A percentile compares a stretch with the other conserved stretches of the same genome.
Evolutionary conservation across 2,329 filamentous ascomycete species (phyloP).

Genomic region (Neofusicoccum ribis): DNA sequence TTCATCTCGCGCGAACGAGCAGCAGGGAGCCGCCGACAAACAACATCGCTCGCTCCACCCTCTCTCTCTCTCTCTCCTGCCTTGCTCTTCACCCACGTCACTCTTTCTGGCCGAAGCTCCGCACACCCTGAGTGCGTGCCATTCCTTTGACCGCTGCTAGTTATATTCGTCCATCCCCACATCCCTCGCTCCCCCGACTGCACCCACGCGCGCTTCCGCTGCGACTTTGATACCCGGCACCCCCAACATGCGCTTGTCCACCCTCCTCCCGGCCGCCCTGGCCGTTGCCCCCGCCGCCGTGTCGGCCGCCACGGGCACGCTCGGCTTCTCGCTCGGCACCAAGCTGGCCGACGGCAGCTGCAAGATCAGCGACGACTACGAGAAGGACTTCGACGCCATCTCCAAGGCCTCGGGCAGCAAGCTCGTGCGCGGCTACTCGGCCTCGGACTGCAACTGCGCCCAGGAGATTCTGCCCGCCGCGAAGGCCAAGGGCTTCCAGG

Average conservation of each 20-base stretch:
- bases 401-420: conserved; percentile 51
- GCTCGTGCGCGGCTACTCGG: conserved; percentile 67
- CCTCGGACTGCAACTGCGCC: conserved; percentile 65
- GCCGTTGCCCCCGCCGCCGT: conserved; percentile 48
- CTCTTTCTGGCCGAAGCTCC: conserved; percentile 7
- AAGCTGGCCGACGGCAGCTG: conserved; percentile 62
- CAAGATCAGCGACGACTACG: conserved; percentile 64
- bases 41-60: background rate
- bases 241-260: conserved; percentile 37
- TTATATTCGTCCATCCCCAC: background rate
- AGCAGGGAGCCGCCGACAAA: conserved; percentile 4
- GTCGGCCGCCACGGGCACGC: conserved; percentile 51
- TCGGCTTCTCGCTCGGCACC: conserved; percentile 68
- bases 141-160: background rate
- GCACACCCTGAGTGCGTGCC: conserved; percentile 9
- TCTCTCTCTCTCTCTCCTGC: background rate
- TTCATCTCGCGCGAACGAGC: background rate
- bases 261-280: conserved; percentile 33
- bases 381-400: conserved; percentile 64
- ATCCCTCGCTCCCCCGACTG: background rate
- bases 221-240: background rate
- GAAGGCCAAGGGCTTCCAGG: conserved; percentile 63
- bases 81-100: background rate
- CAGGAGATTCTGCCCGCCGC: conserved; percentile 65
- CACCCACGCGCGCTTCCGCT: too few species aligned